Conservation (phyloP, 2,329 filamentous ascomycete genomes). For the Fusarium chaquense region DNA sequence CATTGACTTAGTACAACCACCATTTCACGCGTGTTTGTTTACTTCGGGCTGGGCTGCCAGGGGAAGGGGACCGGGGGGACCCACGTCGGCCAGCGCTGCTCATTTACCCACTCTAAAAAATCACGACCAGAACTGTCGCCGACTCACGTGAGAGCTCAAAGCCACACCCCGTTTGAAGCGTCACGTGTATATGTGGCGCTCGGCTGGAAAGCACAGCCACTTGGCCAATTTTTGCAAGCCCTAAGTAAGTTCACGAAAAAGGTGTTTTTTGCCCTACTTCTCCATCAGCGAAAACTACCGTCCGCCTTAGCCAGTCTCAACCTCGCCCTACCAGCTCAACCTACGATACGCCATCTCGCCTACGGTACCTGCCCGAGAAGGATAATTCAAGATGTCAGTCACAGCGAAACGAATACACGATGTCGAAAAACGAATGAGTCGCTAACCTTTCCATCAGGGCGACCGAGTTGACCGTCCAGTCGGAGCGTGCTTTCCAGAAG, state of each 20-base stretch:
- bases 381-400: constrained; percentile 61
- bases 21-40: constrained; percentile 55
- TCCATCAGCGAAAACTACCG: constrained; percentile 54
- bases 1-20: neutral
- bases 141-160: constrained; percentile 30
- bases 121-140: constrained; percentile 13
- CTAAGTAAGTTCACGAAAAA: constrained; percentile 23
- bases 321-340: constrained; percentile 52
- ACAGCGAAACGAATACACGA: constrained; percentile 37
- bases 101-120: constrained; percentile 4
- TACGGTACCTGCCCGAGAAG: constrained; percentile 56
- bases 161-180: neutral
- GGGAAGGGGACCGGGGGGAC: constrained; percentile 38
- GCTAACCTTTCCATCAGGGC: constrained; percentile 75
- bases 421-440: constrained; percentile 39
- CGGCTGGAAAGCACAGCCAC: constrained; percentile 48
- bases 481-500: constrained; percentile 99
- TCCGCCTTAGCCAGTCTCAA: constrained; percentile 47
- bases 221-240: constrained; percentile 46
- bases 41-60: constrained; percentile 49
- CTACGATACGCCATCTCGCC: constrained; percentile 55
- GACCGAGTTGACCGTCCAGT: constrained; percentile 99
- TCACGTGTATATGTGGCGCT: constrained; percentile 49
- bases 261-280: constrained; percentile 53
- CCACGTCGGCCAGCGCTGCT: constrained; percentile 29